Evolutionary conservation across 176 grass and related monocot genomes (phyloP).

Genomic region (Raddia guianensis): DNA sequence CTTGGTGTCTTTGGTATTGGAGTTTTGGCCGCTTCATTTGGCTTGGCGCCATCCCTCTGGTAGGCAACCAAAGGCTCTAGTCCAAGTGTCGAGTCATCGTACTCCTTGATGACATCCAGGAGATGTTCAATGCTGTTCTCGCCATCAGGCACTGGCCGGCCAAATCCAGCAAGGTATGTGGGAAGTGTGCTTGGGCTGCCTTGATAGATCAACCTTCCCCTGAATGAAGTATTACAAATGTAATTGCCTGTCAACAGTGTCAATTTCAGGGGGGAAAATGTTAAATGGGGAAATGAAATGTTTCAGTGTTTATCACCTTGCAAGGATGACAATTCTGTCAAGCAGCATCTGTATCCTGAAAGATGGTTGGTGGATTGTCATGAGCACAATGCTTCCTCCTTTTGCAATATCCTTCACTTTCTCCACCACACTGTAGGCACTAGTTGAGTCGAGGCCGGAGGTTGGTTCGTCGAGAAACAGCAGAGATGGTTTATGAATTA

Average conservation of each 20-base stretch:
- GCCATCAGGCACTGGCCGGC: constrained; percentile 56
- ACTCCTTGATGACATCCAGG: constrained; percentile 80
- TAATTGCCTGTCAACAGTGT: neutral
- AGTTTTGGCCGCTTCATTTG: constrained; percentile 56
- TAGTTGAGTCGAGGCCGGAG: constrained; percentile 75
- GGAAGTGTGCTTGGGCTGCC: constrained; percentile 58
- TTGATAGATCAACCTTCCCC: constrained; percentile 60
- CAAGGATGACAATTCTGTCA: constrained; percentile 75
- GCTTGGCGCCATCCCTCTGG: constrained; percentile 64
- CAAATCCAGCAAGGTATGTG: constrained; percentile 59
- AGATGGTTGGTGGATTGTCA: constrained; percentile 94
- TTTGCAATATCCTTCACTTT: constrained; percentile 73
- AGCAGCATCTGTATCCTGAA: constrained; percentile 89
- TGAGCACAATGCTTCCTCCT: constrained; percentile 76
- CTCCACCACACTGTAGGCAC: constrained; percentile 69
- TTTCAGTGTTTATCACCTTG: constrained; percentile 41
- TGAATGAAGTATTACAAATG: constrained; percentile 32
- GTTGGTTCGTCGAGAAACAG: constrained; percentile 77
- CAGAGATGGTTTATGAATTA: constrained; percentile 70
- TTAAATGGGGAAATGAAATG: neutral
- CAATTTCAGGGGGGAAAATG: neutral
- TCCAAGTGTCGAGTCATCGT: constrained; percentile 62
- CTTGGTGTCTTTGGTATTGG: constrained; percentile 57
- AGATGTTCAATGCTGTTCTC: constrained; percentile 81
- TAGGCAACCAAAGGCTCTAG: constrained; percentile 69